Conservation (phyloP, 1,139 yeast genomes). For the Debaryomyces fabryi region DNA sequence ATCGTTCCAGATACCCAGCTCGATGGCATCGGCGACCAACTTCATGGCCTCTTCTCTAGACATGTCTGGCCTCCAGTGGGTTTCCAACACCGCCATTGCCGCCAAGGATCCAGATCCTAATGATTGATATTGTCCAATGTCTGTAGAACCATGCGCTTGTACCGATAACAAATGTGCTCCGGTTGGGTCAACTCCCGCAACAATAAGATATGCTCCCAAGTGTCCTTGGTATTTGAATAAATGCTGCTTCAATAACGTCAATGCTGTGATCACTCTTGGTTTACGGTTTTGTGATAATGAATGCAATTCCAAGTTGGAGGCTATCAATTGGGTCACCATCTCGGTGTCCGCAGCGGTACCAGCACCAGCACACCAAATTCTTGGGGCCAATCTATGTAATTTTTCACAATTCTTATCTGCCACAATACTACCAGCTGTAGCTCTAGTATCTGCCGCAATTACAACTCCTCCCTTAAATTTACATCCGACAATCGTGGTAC, state of each 20-base stretch:
- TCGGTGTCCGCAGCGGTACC: constrained; percentile 99
- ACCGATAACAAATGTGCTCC: constrained; percentile 92
- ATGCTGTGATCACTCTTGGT: constrained; percentile 92
- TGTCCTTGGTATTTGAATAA: constrained; percentile 96
- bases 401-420: constrained; percentile 99
- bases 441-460: constrained; percentile 98
- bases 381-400: constrained; percentile 87
- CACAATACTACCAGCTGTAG: constrained; percentile 93
- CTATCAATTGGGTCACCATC: constrained; percentile 90
- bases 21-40: constrained; percentile 89
- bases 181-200: constrained; percentile 96
- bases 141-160: constrained; percentile 98
- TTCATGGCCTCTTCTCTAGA: constrained; percentile 86
- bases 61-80: constrained; percentile 79
- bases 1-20: constrained; percentile 99
- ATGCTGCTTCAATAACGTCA: constrained; percentile 93
- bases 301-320: constrained; percentile 89
- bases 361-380: constrained; percentile 99
- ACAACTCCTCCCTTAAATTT: constrained; percentile 91
- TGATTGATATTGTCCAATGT: constrained; percentile 89
- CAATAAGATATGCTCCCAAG: constrained; percentile 93
- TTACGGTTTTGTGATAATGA: constrained; percentile 78
- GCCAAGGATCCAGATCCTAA: constrained; percentile 98
- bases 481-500: constrained; percentile 98
- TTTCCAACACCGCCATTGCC: constrained; percentile 96